Evolutionary conservation across 2,329 filamentous ascomycete species (phyloP), one percentile per base, ranked within the genome.

Genomic region (Sporothrix sp.): DNA sequence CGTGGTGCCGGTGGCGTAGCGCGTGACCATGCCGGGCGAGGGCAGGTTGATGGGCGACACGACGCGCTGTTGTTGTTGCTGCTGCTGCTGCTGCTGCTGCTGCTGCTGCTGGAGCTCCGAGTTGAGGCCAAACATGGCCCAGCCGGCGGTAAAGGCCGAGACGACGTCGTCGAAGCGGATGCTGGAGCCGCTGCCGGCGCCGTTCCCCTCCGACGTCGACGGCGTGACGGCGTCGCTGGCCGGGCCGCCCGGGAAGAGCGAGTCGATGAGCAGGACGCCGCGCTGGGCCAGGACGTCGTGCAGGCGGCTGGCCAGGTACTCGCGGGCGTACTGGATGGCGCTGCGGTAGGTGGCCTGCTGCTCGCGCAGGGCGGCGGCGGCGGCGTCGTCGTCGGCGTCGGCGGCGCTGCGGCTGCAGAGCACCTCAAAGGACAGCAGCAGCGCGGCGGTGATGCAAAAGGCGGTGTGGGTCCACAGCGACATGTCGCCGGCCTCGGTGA

Each of bases 391-490:
- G 25, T 20, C 23, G 13, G 30, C 27, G 21, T n/a, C 21, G 21
- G 33, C 47, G 5, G 27, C 37, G 14, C 14, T 23, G 2, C 43
- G 23, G 7, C 50, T 42, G 43, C 53, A 56, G 3, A 59, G 47
- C 1, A 61, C 47, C 27, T 61, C 59, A 27, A 61, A 55, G 7
- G 58, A 56, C 10, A 61, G 56, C 2, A 61, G 51, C 13, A 60
- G 36, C 1, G 55, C 54, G 0, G 60, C 61, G 9, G 60, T 59
- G 46, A 61, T 59, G 46, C 58, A 60, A 25, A 60, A 62, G 2
- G 61, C 61, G 1, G 60, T 58, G 23, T 61, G 59, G 3, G 57
- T 61, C 61, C 61, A 62, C 27, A 62, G 54, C 0, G 59, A 58
- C 13, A 60, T 51, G 9, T 52, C 52, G 23, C 57, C 54, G 6